Percentiles rank a stretch among this genome's conserved stretches.
Evolutionary conservation across 305 asterid genomes (phyloP).

Genomic region (Fraxinus nigra): DNA sequence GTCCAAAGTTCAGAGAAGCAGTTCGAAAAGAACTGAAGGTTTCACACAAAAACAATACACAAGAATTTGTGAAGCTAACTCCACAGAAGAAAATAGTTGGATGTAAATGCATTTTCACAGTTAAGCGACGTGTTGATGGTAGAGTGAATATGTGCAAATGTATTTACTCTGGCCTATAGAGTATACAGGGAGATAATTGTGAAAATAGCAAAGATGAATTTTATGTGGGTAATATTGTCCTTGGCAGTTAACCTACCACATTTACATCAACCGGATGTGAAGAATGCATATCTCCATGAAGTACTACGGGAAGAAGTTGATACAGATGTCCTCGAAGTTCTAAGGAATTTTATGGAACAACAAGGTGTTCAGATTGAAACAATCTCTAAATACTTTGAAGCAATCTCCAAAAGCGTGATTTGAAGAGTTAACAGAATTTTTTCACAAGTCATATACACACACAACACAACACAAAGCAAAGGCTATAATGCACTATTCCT

Average conservation of each 20-base stretch:
- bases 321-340: background rate
- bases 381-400: background rate
- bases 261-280: background rate
- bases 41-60: background rate
- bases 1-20: background rate
- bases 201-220: background rate
- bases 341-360: background rate
- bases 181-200: background rate
- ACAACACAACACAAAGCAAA: background rate
- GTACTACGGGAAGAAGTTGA: background rate
- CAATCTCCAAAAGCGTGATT: background rate
- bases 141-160: background rate
- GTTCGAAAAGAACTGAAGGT: background rate
- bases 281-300: background rate
- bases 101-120: background rate
- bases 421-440: background rate
- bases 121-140: background rate
- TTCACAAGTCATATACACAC: background rate
- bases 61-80: background rate
- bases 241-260: background rate
- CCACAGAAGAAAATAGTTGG: background rate
- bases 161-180: background rate
- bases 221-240: background rate
- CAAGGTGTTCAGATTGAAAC: background rate
- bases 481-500: background rate